phyloP scores from a whole-genome alignment of 768 basidiomycete species.

The Botryobasidium botryosum region DNA sequence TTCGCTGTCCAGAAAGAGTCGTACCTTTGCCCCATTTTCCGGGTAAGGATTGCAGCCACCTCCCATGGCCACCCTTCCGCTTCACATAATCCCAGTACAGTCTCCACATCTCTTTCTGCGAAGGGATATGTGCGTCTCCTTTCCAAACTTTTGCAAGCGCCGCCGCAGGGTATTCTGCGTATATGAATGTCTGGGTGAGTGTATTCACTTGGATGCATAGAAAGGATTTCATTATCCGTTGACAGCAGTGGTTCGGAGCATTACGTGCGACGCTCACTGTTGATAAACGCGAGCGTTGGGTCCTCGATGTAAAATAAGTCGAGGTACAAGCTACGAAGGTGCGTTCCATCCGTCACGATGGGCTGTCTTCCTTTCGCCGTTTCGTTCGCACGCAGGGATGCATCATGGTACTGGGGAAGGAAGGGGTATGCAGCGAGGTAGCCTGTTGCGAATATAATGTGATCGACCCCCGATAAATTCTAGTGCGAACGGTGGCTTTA shows the following conservation, averaged over 20 bases:
- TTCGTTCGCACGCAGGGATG: no score
- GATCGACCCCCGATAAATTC: no score
- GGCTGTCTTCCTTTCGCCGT: background rate
- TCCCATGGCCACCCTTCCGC: no score
- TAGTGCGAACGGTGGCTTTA: no score
- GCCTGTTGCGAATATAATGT: conserved; percentile 26
- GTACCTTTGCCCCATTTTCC: no score
- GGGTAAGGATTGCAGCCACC: no score
- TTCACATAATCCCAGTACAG: no score
- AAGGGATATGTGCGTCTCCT: conserved; percentile 22
- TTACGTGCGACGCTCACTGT: conserved; percentile 17
- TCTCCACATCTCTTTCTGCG: background rate
- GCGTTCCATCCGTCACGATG: conserved; percentile 26
- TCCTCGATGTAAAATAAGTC: conserved; percentile 30
- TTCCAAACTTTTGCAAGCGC: conserved; percentile 26
- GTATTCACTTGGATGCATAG: conserved; percentile 25
- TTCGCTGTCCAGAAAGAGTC: no score
- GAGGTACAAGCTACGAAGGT: conserved; percentile 25
- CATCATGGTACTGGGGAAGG: conserved; percentile 27
- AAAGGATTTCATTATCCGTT: background rate
- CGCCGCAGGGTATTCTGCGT: conserved; percentile 23
- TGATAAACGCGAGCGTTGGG: conserved; percentile 27
- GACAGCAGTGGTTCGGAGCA: background rate
- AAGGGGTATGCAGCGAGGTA: conserved; percentile 31
- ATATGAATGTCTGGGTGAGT: conserved; percentile 26